Evolutionary conservation across 371 early-diverging fungal species (phyloP).

Genomic region (Saksenaea vasiformis): DNA sequence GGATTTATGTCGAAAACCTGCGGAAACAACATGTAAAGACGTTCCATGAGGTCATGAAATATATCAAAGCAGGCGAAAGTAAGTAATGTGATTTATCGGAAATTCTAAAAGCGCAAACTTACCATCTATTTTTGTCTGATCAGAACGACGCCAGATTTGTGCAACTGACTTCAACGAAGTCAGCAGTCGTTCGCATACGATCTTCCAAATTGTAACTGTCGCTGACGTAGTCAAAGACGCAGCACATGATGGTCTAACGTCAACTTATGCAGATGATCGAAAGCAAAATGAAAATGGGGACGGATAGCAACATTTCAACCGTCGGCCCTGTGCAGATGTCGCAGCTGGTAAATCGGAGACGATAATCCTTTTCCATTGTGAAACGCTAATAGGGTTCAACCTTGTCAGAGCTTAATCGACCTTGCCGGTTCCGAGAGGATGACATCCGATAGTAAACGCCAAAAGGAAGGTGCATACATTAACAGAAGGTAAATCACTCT

Average conservation of each 20-base stretch:
- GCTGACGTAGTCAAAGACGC: not conserved
- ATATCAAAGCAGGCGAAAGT: slow-evolving; percentile 82
- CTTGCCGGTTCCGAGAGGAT: slow-evolving; percentile 90
- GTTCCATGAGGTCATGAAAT: slow-evolving; percentile 75
- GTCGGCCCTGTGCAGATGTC: slow-evolving; percentile 45
- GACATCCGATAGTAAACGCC: slow-evolving; percentile 65
- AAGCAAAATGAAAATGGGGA: slow-evolving; percentile 5
- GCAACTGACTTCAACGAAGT: slow-evolving; percentile 89
- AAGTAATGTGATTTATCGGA: slow-evolving; percentile 36
- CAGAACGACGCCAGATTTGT: slow-evolving; percentile 76
- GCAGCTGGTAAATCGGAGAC: slow-evolving; percentile 46
- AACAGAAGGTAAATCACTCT: slow-evolving; percentile 69
- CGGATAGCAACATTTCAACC: not conserved
- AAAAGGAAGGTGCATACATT: slow-evolving; percentile 89
- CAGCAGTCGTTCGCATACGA: slow-evolving; percentile 89
- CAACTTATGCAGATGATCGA: slow-evolving; percentile 20
- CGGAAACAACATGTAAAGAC: slow-evolving; percentile 90
- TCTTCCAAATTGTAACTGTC: slow-evolving; percentile 79
- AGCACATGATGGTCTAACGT: not conserved
- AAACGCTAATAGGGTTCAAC: slow-evolving; percentile 1
- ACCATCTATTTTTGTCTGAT: not conserved
- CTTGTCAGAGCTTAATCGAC: slow-evolving; percentile 24
- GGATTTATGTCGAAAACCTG: slow-evolving; percentile 85
- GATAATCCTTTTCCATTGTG: not conserved
- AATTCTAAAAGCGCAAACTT: not conserved